Evolutionary conservation across 768 basidiomycete genomes (phyloP).

Genomic region (Mycena sanguinolenta): DNA sequence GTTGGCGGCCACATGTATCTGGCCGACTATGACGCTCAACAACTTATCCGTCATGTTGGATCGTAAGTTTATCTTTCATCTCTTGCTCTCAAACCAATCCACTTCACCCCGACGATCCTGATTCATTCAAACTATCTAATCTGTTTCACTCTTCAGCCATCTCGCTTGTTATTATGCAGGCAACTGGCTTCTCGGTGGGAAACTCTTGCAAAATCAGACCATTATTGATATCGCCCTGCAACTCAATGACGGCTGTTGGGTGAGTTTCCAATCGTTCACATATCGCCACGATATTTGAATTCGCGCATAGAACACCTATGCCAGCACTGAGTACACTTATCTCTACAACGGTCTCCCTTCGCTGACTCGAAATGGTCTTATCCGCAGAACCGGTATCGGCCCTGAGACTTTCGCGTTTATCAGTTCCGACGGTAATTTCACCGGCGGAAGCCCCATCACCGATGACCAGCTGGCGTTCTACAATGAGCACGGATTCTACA

Average conservation of each 20-base stretch:
- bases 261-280: too few species aligned
- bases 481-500: constrained; percentile 74
- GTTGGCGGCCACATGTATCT: constrained; percentile 73
- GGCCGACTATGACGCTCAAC: constrained; percentile 69
- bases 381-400: constrained; percentile 79
- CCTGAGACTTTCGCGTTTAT: constrained; percentile 78
- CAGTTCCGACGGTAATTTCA: constrained; percentile 74
- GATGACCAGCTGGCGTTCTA: constrained; percentile 64
- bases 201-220: constrained; percentile 76
- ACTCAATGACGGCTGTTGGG: constrained; percentile 62
- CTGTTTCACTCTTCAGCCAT: constrained; percentile 51
- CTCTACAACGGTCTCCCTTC: not conserved
- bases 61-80: constrained; percentile 51
- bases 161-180: constrained; percentile 79
- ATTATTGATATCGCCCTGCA: constrained; percentile 69
- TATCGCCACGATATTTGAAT: too few species aligned
- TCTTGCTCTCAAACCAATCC: too few species aligned
- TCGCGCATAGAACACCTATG: constrained; percentile 86
- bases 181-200: constrained; percentile 82
- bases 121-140: not conserved
- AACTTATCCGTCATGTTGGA: constrained; percentile 68
- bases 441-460: constrained; percentile 57
- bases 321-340: constrained; percentile 69
- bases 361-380: not conserved
- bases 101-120: not conserved